Evolutionary conservation across 1,139 yeast genomes (phyloP), one percentile per base, ranked within the genome.

Genomic region (Diutina sp.): DNA sequence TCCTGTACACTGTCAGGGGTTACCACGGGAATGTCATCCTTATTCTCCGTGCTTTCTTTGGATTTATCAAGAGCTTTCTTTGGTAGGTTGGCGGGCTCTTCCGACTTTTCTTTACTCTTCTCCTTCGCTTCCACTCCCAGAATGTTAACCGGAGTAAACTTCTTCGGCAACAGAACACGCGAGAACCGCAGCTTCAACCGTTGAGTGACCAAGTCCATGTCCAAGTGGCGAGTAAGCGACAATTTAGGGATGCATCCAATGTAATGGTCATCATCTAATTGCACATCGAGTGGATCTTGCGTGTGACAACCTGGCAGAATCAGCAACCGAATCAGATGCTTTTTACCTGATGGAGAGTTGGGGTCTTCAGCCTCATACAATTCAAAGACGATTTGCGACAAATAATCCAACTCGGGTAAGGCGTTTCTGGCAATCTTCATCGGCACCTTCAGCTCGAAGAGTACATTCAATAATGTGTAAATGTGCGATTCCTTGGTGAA

Each of bases 271-370:
- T 90, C 95, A 70, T 95, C 99, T 55, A 95, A 77, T 70, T 93
- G 97, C 53, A 95, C 96, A 71, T 95, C 99, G 61, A 95, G 77
- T 18, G 99, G 99, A 69, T 93, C 96, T 65, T 90, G 96, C 0
- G 98, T 90, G 69, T 95, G 97, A 70, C 99, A 95, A 44, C 99
- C 99, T 0, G 99, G 98, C 1, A 97, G 88, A 62, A 95, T 78
- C 18, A 95, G 85, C 60, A 95, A 78, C 64, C 98, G 80, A 56
- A 95, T 85, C 1, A 96, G 85, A 67, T 90, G 96, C 63, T 87
- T 87, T 72, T 90, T 90, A 54, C 83, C 85, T 8, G 84, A 82
- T 12, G 76, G 73, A 58, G 71, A 68, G 9, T 77, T 71, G 52
- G 82, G 78, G 61, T 86, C 90, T 35, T 80, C 84, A 48, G 88